These are phyloP conservation scores for Boletales sp. DNA, from an alignment of 768 basidiomycete species.

Conservation along the genomic window DNA sequence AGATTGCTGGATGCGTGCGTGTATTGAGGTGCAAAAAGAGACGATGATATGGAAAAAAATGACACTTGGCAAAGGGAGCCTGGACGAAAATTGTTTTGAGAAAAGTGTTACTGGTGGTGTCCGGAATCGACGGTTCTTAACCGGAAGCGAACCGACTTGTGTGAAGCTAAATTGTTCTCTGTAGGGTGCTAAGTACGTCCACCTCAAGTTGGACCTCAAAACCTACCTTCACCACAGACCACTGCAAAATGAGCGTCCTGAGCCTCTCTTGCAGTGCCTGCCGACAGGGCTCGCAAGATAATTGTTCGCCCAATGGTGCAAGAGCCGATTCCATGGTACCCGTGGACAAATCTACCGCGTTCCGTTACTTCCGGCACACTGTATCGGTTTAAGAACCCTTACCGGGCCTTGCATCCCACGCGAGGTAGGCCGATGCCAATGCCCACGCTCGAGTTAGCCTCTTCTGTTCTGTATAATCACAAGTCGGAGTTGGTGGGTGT, in stretches of 20 bases:
- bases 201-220: not conserved
- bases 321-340: slow-evolving; percentile 70
- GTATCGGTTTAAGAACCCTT: slow-evolving; percentile 16
- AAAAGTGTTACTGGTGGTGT: too few relatives aligned
- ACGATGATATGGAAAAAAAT: slow-evolving; percentile 1
- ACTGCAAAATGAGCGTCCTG: slow-evolving; percentile 64
- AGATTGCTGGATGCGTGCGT: slow-evolving; percentile 1
- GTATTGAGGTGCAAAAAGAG: not conserved
- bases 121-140: slow-evolving; percentile 2
- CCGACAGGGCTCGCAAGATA: slow-evolving; percentile 68
- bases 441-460: slow-evolving; percentile 80
- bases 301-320: slow-evolving; percentile 62
- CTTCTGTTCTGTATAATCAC: slow-evolving; percentile 76
- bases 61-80: not conserved
- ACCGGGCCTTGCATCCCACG: slow-evolving; percentile 84
- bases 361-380: slow-evolving; percentile 1
- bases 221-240: slow-evolving; percentile 73
- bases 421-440: slow-evolving; percentile 75
- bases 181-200: slow-evolving; percentile 8
- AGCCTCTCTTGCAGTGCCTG: slow-evolving; percentile 60
- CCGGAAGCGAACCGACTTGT: not conserved
- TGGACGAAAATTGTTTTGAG: not conserved
- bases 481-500: slow-evolving; percentile 64
- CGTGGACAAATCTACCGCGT: slow-evolving; percentile 60
- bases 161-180: slow-evolving; percentile 54